Evolutionary conservation across 176 grass and related monocot species (phyloP), one percentile per base, ranked within the genome.

Genomic region (Chrysopogon serrulatus): DNA sequence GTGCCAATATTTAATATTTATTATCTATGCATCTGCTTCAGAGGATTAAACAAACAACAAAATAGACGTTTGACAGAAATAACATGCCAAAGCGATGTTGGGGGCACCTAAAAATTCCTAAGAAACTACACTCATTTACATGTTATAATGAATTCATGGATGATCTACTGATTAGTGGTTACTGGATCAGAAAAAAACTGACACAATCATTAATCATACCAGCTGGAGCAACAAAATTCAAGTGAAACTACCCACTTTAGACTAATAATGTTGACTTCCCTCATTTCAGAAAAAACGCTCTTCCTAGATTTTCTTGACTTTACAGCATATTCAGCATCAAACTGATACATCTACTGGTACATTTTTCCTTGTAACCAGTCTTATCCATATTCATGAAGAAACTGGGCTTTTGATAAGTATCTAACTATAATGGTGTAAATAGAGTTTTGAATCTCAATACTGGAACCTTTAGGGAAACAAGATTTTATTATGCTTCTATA

Each of bases 391-490:
- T 62, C 56, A 42, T 72, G 12, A 51, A 48, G 34, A 57, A 42
- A 45, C 5, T 23, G 37, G 21, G 30, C 10, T 68, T 53, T 35
- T 54, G 6, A 35, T 2, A 49, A 23, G 15, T 70, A 33, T 76
- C 44, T 45, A 75, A 68, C 32, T 49, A 40, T 41, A 49, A 67
- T 81, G 60, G 60, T 23, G 27, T 4, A 81, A 86, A 72, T 53
- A 47, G 35, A 69, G 70, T 68, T 44, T 4, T 40, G 47, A 63
- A 62, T 77, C 33, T 45, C 77, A 5, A 48, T 49, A 63, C 7
- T 51, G 66, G 31, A n/a, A 80, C 48, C 28, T 60, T 69, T 2
- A 5, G 17, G 24, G 48, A 32, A 26, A 85, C 5, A 47, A 24
- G 10, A 60, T 49, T 33, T 53, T 21, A 62, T 45, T 48, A 27